Percentiles rank a stretch among this genome's conserved stretches.
These are phyloP conservation scores for Umbelopsis vinacea DNA, from an alignment of 192 early-diverging fungal species.

Conservation along the genomic window DNA sequence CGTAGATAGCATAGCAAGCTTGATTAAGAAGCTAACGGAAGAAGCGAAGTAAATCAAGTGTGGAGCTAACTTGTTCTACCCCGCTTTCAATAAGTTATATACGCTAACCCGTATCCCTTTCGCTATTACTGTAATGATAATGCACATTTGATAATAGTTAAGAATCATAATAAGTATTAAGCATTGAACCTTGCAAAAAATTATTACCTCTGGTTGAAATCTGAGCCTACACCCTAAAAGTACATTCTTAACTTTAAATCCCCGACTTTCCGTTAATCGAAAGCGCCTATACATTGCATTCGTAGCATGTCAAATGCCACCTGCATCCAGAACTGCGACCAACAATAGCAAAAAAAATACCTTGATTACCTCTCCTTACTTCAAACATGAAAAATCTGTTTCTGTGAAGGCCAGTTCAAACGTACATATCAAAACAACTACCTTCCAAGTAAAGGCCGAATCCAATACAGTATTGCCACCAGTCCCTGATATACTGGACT, in stretches of 20 bases:
- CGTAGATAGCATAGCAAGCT: not conserved
- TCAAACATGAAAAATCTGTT: not conserved
- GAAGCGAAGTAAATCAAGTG: not conserved
- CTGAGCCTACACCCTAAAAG: no score
- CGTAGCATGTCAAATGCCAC: not conserved
- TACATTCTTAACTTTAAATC: no score
- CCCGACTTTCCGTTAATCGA: no score
- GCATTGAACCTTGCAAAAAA: no score
- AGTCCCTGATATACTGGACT: slow-evolving; percentile 49
- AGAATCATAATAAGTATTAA: no score
- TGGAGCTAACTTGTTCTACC: not conserved
- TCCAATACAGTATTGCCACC: not conserved
- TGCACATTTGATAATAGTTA: no score
- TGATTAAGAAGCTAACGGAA: slow-evolving; percentile 14
- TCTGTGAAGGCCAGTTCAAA: not conserved
- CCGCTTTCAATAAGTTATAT: not conserved
- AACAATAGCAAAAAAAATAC: not conserved
- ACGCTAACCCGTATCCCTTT: no score
- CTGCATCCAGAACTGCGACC: not conserved
- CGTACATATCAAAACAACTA: not conserved
- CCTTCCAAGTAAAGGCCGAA: not conserved
- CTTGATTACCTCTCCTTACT: not conserved
- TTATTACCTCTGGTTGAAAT: no score
- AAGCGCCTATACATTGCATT: no score
- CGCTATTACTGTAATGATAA: no score